Evolutionary conservation across 148 eudicot genomes (phyloP).

Genomic region (Nyssa sinensis): DNA sequence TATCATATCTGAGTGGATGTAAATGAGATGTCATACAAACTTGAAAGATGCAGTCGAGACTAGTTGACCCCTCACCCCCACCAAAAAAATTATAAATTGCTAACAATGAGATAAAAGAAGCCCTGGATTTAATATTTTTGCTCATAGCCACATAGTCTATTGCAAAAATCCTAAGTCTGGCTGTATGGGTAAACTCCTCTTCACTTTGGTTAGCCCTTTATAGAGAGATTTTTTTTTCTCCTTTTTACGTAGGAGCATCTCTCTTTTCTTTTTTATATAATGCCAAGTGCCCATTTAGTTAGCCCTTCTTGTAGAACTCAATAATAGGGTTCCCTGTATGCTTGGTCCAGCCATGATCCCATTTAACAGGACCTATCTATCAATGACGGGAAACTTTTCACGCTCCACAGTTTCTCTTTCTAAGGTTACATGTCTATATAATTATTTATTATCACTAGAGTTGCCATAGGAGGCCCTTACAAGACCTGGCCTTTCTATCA

Average conservation of each 20-base stretch:
- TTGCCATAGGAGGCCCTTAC: not conserved
- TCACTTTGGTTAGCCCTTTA: not conserved
- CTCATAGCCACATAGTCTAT: not conserved
- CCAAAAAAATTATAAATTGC: not conserved
- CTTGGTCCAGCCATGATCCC: not conserved
- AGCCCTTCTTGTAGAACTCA: not conserved
- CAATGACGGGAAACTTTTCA: not conserved
- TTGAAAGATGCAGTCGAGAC: not conserved
- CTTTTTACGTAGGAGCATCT: not conserved
- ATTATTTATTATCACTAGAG: not conserved
- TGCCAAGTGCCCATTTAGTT: not conserved
- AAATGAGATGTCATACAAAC: not conserved
- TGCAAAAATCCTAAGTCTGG: not conserved
- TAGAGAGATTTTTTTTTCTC: not conserved
- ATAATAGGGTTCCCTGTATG: not conserved
- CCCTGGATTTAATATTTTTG: too few relatives aligned
- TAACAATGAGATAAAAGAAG: too few relatives aligned
- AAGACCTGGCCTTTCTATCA: not conserved
- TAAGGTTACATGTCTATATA: not conserved
- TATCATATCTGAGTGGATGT: not conserved
- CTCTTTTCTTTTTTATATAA: not conserved
- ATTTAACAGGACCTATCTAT: not conserved
- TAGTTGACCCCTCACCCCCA: not conserved
- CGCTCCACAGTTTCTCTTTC: not conserved
- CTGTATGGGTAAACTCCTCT: not conserved